These are phyloP conservation scores for Sugiyamaella chiloensis DNA, from an alignment of 805 yeast genomes.

Conservation along the genomic window DNA sequence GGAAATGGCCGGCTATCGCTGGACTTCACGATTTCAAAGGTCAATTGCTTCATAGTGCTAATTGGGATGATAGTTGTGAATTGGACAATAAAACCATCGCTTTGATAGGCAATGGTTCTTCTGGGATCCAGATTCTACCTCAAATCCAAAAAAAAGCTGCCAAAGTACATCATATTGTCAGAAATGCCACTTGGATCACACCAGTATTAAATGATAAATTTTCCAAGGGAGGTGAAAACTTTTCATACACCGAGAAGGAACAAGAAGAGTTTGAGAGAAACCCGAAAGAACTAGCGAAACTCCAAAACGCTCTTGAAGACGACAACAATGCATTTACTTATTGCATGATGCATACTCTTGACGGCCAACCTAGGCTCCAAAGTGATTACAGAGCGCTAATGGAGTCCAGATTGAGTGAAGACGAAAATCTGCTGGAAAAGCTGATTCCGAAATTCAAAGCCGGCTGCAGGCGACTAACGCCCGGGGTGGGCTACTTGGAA, in stretches of 20 bases:
- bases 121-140: conserved; percentile 36
- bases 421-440: conserved; percentile 5
- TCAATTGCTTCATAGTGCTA: conserved; percentile 32
- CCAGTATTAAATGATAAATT: background rate
- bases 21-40: conserved; percentile 33
- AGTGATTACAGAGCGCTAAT: conserved; percentile 1
- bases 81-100: conserved; percentile 30
- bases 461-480: conserved; percentile 26
- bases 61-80: conserved; percentile 31
- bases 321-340: conserved; percentile 7
- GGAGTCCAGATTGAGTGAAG: background rate
- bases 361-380: conserved; percentile 8
- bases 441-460: conserved; percentile 23
- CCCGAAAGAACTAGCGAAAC: conserved; percentile 2
- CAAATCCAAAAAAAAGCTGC: conserved; percentile 24
- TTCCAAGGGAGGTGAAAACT: background rate
- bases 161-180: conserved; percentile 23
- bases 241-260: conserved; percentile 20
- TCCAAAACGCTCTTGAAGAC: conserved; percentile 2
- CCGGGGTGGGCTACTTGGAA: conserved; percentile 26
- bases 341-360: conserved; percentile 9
- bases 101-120: conserved; percentile 37
- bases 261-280: conserved; percentile 9
- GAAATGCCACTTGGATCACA: conserved; percentile 23
- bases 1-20: conserved; percentile 29